Percentiles rank a stretch among this genome's conserved stretches.
These are phyloP conservation scores for Scutellaria baicalensis DNA, from an alignment of 257 asterid genomes.

Conservation along the genomic window DNA sequence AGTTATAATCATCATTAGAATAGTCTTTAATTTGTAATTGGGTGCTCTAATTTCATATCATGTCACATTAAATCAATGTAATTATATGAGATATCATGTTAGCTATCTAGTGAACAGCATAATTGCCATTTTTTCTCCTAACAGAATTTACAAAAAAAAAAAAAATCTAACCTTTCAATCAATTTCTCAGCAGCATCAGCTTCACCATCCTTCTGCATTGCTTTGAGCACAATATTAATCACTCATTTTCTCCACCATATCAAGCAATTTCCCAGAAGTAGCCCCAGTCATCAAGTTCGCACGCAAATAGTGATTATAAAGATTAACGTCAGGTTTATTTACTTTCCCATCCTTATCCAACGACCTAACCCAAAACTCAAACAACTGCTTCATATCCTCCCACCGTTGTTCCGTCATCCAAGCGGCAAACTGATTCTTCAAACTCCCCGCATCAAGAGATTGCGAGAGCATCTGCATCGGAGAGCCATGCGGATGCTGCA, in stretches of 20 bases:
- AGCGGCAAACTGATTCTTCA: slow-evolving; percentile 54
- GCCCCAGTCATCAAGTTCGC: slow-evolving; percentile 75
- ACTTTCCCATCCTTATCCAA: slow-evolving; percentile 71
- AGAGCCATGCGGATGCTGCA: slow-evolving; percentile 15
- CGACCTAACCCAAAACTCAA: slow-evolving; percentile 68
- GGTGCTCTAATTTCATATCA: no score
- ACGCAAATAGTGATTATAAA: slow-evolving; percentile 72
- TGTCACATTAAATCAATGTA: no score
- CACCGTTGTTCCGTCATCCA: slow-evolving; percentile 70
- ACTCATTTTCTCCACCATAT: slow-evolving; percentile 48
- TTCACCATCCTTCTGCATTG: slow-evolving; percentile 51
- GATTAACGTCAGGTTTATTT: slow-evolving; percentile 67
- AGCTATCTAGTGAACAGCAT: neutral
- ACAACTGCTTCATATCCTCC: slow-evolving; percentile 68
- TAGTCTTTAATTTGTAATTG: no score
- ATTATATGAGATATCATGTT: no score
- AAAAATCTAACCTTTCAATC: slow-evolving; percentile 62
- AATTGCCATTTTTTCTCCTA: neutral
- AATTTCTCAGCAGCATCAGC: slow-evolving; percentile 51
- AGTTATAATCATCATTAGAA: no score
- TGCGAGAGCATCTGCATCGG: slow-evolving; percentile 35
- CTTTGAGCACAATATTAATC: slow-evolving; percentile 72
- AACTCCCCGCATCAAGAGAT: slow-evolving; percentile 39
- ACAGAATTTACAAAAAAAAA: neutral
- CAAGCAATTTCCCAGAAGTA: slow-evolving; percentile 50